A percentile compares a stretch with the other conserved stretches of the same genome.
These are phyloP conservation scores for Waltergamsia citrina DNA, from an alignment of 2,329 filamentous ascomycete species.

Conservation along the genomic window DNA sequence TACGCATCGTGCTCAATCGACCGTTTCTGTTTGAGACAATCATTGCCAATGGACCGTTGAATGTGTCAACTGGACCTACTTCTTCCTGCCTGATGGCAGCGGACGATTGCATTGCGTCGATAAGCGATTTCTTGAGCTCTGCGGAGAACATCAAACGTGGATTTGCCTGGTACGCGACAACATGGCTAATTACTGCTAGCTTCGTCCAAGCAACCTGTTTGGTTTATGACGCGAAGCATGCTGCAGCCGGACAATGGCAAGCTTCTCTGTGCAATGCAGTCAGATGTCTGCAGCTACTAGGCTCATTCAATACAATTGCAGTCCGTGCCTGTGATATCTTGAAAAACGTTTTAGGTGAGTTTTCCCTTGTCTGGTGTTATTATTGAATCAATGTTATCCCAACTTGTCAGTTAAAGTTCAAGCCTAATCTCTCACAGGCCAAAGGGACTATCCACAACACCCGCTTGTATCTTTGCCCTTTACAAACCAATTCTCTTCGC, in stretches of 20 bases:
- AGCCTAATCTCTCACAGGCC: no score
- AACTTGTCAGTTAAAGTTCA: no score
- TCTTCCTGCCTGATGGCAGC: slow-evolving; percentile 6
- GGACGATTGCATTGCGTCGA: slow-evolving; percentile 6
- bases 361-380: neutral
- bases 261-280: slow-evolving; percentile 6
- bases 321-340: slow-evolving; percentile 7
- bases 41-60: slow-evolving; percentile 1
- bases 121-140: slow-evolving; percentile 6
- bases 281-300: slow-evolving; percentile 5
- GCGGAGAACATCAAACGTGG: slow-evolving; percentile 1
- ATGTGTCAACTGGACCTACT: slow-evolving; percentile 3
- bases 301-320: slow-evolving; percentile 6
- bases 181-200: slow-evolving; percentile 9
- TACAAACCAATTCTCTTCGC: no score
- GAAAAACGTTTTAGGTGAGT: slow-evolving; percentile 6
- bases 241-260: slow-evolving; percentile 7
- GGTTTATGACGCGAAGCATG: slow-evolving; percentile 7
- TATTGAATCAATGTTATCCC: no score
- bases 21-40: slow-evolving; percentile 7
- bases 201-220: slow-evolving; percentile 10
- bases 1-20: slow-evolving; percentile 8
- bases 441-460: no score
- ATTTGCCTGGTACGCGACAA: slow-evolving; percentile 10
- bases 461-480: no score